Percentiles rank a stretch among this genome's conserved stretches.
Evolutionary conservation across 805 yeast species (phyloP).

Genomic region (Monosporozyma yasuniensis): DNA sequence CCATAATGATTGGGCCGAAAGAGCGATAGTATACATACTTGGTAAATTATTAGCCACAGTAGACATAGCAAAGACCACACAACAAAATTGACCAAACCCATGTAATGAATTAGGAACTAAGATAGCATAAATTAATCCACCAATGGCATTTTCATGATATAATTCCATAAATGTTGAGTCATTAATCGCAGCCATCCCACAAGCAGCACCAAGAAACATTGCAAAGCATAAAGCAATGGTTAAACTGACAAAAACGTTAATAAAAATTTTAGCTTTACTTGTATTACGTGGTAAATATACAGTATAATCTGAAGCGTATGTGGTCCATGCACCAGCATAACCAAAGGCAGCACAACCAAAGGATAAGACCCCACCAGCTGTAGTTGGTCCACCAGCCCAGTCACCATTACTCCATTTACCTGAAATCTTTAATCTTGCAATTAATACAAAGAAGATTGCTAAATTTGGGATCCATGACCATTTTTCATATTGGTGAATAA

Average conservation of each 20-base stretch:
- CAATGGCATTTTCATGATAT: slow-evolving; percentile 2
- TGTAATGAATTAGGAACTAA: slow-evolving; percentile 6
- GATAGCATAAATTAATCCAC: slow-evolving; percentile 3
- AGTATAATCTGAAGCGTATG: slow-evolving; percentile 4
- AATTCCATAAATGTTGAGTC: slow-evolving; percentile 1
- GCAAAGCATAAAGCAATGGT: slow-evolving; percentile 2
- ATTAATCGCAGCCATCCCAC: slow-evolving; percentile 4
- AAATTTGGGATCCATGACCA: slow-evolving; percentile 82
- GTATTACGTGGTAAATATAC: slow-evolving; percentile 3
- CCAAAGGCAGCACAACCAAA: slow-evolving; percentile 5
- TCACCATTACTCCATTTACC: slow-evolving; percentile 34
- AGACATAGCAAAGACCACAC: slow-evolving; percentile 5
- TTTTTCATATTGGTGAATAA: slow-evolving; percentile 29
- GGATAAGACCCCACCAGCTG: slow-evolving; percentile 3
- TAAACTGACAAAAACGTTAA: background rate
- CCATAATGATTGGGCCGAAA: slow-evolving; percentile 4
- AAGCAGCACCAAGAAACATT: slow-evolving; percentile 5
- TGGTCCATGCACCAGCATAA: slow-evolving; percentile 5
- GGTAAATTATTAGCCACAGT: slow-evolving; percentile 6
- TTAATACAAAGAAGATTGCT: slow-evolving; percentile 63
- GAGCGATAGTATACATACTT: slow-evolving; percentile 5
- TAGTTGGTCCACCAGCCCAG: slow-evolving; percentile 3
- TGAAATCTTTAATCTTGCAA: slow-evolving; percentile 63
- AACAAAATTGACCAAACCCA: slow-evolving; percentile 6
- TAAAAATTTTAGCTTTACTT: background rate